These are phyloP conservation scores for Spongospora subterranea DNA, from an alignment of 208 protist genomes.

Conservation along the genomic window DNA sequence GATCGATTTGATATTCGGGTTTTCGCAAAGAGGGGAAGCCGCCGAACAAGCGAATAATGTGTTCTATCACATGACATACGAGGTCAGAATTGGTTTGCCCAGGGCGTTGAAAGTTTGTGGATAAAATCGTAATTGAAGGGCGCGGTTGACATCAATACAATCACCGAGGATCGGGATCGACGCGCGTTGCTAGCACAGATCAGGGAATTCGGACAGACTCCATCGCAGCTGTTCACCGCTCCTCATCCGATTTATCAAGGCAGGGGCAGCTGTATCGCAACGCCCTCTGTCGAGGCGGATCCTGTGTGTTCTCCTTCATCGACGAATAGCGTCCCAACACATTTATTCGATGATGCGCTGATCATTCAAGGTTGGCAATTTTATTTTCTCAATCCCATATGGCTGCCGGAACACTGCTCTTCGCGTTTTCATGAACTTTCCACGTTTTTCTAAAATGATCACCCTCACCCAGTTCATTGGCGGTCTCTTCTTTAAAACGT, in stretches of 20 bases:
- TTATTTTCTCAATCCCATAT: too few relatives aligned
- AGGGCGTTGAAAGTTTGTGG: neutral
- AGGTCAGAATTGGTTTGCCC: neutral
- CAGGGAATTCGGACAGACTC: conserved; percentile 13
- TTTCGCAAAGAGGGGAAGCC: neutral
- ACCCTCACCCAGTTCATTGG: too few relatives aligned
- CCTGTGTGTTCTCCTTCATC: neutral
- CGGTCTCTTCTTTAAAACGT: too few relatives aligned
- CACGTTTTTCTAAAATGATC: too few relatives aligned
- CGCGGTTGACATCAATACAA: neutral
- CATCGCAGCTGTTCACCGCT: conserved; percentile 46
- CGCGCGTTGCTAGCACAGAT: neutral
- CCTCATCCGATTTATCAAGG: conserved; percentile 11
- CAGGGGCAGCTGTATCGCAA: neutral
- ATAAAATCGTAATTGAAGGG: neutral
- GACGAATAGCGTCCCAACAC: neutral
- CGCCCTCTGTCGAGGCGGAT: neutral
- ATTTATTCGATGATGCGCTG: neutral
- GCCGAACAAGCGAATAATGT: neutral
- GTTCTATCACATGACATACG: conserved; percentile 51
- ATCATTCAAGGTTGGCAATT: neutral
- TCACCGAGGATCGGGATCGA: neutral
- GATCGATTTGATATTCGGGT: conserved; percentile 48
- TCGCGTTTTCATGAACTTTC: too few relatives aligned
- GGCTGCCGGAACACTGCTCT: too few relatives aligned